These are phyloP conservation scores for Penicillium brasilianum DNA, from an alignment of 2,329 filamentous ascomycete species.

Conservation along the genomic window DNA sequence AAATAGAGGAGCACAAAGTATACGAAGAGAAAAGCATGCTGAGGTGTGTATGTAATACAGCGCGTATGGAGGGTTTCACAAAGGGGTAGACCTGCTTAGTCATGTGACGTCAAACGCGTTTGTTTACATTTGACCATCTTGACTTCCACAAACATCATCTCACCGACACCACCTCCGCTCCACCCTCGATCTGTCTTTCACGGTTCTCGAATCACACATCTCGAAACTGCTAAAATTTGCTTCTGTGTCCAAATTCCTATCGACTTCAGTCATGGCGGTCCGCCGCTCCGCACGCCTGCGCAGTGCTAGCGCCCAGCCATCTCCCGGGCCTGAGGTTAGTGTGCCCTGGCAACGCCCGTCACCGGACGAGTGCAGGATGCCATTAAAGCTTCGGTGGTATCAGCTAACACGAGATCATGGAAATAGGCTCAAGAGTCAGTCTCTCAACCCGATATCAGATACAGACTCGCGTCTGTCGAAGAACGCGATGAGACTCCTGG, in stretches of 20 bases:
- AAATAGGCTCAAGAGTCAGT: conserved; percentile 30
- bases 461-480: conserved; percentile 51
- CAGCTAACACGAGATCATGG: conserved; percentile 13
- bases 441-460: conserved; percentile 26
- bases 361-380: conserved; percentile 17
- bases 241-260: background rate
- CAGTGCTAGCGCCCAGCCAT: conserved; percentile 26
- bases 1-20: no score
- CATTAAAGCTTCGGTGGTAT: conserved; percentile 3
- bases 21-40: no score
- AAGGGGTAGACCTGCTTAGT: conserved; percentile 18
- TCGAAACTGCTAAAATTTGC: background rate
- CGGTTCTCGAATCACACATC: background rate
- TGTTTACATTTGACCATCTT: conserved; percentile 24
- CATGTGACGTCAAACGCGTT: conserved; percentile 32
- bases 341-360: conserved; percentile 25
- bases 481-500: conserved; percentile 54
- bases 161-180: conserved; percentile 9
- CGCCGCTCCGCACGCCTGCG: conserved; percentile 50
- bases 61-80: no score
- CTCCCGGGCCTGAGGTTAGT: conserved; percentile 40
- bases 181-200: conserved; percentile 5
- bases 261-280: conserved; percentile 39
- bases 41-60: no score
- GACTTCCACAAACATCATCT: conserved; percentile 8